Conservation (phyloP, 352 stramenopile species). For the Globisporangium sylvaticum region DNA sequence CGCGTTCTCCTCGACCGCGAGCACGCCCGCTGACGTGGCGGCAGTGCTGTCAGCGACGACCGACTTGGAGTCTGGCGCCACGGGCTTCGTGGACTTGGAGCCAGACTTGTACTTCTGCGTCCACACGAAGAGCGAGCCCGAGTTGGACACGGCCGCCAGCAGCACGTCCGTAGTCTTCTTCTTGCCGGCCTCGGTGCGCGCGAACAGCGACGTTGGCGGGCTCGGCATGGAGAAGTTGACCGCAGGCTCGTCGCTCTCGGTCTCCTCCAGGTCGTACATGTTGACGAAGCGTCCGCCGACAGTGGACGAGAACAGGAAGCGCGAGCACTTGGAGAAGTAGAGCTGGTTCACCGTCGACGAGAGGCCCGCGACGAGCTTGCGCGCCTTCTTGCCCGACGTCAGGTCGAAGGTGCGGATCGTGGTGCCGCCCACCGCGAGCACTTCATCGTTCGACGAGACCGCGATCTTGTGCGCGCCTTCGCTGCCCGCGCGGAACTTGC, state of each 20-base stretch:
- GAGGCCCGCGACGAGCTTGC: slow-evolving; percentile 67
- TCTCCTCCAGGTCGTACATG: slow-evolving; percentile 69
- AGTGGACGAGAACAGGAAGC: slow-evolving; percentile 73
- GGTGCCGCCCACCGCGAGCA: slow-evolving; percentile 61
- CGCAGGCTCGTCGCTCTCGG: slow-evolving; percentile 59
- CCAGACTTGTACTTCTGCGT: slow-evolving; percentile 59
- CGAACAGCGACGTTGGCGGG: slow-evolving; percentile 45
- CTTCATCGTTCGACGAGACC: slow-evolving; percentile 57
- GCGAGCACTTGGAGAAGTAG: slow-evolving; percentile 53
- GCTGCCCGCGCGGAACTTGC: slow-evolving; percentile 56
- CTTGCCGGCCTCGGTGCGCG: slow-evolving; percentile 35
- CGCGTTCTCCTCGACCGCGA: slow-evolving; percentile 35
- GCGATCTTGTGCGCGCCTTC: slow-evolving; percentile 61
- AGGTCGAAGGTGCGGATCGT: slow-evolving; percentile 75
- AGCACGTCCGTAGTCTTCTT: slow-evolving; percentile 72
- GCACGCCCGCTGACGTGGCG: slow-evolving; percentile 36
- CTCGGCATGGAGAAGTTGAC: slow-evolving; percentile 76
- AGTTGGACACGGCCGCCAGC: slow-evolving; percentile 50
- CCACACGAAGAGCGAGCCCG: slow-evolving; percentile 72
- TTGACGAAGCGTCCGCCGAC: slow-evolving; percentile 78
- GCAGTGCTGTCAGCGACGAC: slow-evolving; percentile 23
- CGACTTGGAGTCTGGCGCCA: slow-evolving; percentile 46
- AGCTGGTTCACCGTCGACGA: slow-evolving; percentile 72
- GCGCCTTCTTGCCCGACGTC: slow-evolving; percentile 71
- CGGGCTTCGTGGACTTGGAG: slow-evolving; percentile 55